Evolutionary conservation across 345 rosid genomes (phyloP).

Genomic region (Salix koriyanagi): DNA sequence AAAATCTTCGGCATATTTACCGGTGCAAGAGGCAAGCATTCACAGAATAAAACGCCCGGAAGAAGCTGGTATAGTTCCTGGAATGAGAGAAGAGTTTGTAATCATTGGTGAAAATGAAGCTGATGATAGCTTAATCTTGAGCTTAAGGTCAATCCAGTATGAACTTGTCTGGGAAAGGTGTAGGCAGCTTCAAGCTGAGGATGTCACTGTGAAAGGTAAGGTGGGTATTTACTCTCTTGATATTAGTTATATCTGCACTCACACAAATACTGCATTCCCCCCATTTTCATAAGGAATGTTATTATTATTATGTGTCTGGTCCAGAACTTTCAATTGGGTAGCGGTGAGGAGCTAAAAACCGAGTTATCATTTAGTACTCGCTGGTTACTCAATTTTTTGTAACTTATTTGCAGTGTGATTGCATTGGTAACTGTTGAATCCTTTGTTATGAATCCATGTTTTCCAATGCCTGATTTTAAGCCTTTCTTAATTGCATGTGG

Average conservation of each 20-base stretch:
- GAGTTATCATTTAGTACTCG: not conserved
- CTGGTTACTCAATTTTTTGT: not conserved
- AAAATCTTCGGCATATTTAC: constrained; percentile 78
- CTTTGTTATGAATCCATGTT: not conserved
- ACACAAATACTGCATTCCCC: not conserved
- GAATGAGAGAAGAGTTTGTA: constrained; percentile 72
- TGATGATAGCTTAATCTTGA: constrained; percentile 80
- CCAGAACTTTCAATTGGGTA: not conserved
- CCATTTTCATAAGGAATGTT: not conserved
- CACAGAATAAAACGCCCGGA: constrained; percentile 63
- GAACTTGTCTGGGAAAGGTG: constrained; percentile 97
- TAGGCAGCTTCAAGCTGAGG: constrained; percentile 96
- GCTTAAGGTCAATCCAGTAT: constrained; percentile 65
- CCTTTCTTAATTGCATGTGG: not conserved
- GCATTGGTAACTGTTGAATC: not conserved
- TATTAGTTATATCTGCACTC: not conserved
- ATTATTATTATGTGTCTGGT: not conserved
- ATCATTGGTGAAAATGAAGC: constrained; percentile 75
- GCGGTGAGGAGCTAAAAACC: not conserved
- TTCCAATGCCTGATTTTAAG: not conserved
- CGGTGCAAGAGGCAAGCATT: constrained; percentile 77
- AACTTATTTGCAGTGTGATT: not conserved
- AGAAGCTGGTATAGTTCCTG: constrained; percentile 87
- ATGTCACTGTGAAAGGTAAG: constrained; percentile 85
- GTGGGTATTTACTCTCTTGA: constrained; percentile 29